phyloP scores from a whole-genome alignment of 768 basidiomycete genomes.

The Lentinula raphanica region DNA sequence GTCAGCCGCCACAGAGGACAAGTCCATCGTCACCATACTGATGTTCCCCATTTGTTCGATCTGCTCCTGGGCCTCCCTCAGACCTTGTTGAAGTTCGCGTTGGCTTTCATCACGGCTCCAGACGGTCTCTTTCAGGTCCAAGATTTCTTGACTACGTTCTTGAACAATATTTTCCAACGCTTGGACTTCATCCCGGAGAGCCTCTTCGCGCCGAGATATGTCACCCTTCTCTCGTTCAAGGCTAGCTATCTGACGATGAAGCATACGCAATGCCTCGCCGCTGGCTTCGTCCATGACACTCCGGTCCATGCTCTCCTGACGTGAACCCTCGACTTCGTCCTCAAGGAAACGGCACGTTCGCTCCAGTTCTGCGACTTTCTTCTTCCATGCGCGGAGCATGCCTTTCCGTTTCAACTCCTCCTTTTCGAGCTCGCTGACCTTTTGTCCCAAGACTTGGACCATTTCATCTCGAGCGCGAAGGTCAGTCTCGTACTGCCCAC shows the following conservation, averaged over 20 bases:
- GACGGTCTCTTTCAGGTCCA: conserved; percentile 39
- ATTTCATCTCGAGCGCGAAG: conserved; percentile 69
- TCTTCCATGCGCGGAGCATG: conserved; percentile 60
- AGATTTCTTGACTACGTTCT: conserved; percentile 38
- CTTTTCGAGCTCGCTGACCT: conserved; percentile 50
- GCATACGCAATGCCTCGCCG: conserved; percentile 68
- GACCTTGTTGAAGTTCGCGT: conserved; percentile 46
- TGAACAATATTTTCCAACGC: conserved; percentile 44
- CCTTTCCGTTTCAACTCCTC: conserved; percentile 58
- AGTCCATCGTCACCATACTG: conserved; percentile 36
- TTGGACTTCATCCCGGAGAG: conserved; percentile 39
- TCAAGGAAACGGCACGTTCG: conserved; percentile 60
- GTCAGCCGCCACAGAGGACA: conserved; percentile 37
- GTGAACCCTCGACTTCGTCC: conserved; percentile 82
- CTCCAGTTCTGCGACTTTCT: conserved; percentile 73
- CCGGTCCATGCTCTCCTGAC: conserved; percentile 75
- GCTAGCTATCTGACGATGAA: conserved; percentile 76
- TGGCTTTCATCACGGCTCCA: conserved; percentile 49
- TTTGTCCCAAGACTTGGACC: conserved; percentile 52
- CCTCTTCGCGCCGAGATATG: conserved; percentile 36
- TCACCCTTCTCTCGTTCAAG: conserved; percentile 64
- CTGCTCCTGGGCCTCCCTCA: conserved; percentile 53
- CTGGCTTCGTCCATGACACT: conserved; percentile 84
- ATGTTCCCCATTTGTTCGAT: conserved; percentile 53
- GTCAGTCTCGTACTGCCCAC: conserved; percentile 73